Base-by-base conservation (phyloP, 805 yeast species). In the Hemisphaericaspora nanyangensis region DNA sequence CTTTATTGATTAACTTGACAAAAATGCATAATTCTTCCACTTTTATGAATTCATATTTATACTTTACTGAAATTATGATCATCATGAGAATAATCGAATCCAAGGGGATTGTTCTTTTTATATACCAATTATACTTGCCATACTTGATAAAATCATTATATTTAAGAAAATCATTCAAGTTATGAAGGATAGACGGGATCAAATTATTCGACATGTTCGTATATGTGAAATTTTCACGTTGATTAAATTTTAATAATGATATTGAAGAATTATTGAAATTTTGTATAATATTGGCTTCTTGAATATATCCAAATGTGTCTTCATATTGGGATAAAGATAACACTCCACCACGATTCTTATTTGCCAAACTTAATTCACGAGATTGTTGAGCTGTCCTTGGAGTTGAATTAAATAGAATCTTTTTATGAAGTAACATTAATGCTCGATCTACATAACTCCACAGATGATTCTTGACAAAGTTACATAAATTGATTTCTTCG, bases 51-150 rank as follows among this genome's bases (percentile, higher is more conserved):
- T 65, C 63, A 40, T 60, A 65, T 41, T 72, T 72, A 51, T 77
- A 61, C 51, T 78, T 80, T 6, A 77, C 72, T 2, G 76, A 68
- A 35, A 79, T 63, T 24, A 78, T 74, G 11, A 76, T 72, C 46
- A 76, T 61, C 43, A 77, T 58, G 38, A 78, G 53, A 11, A 77
- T 72, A 12, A 79, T 67, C 6, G 80, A 76, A 54, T 79, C 82
- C 37, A 78, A 62, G 3, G 85, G 85, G 34, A 79, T 69, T n/a
- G 77, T 75, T 32, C 80, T 63, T 49, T 78, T 72, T 35, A 78
- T 66, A 45, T 77, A 79, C 84, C 84, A 79, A 47, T 78, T 79
- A 54, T 64, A 79, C 40, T 71, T 68, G 5, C 77, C 77, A 51
- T 71, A 75, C 36, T 72, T 68, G 40, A 71, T 68, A 47, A 74